Evolutionary conservation across 192 early-diverging fungal species (phyloP), one percentile per base, ranked within the genome.

Genomic region (Oehlia diaphana): DNA sequence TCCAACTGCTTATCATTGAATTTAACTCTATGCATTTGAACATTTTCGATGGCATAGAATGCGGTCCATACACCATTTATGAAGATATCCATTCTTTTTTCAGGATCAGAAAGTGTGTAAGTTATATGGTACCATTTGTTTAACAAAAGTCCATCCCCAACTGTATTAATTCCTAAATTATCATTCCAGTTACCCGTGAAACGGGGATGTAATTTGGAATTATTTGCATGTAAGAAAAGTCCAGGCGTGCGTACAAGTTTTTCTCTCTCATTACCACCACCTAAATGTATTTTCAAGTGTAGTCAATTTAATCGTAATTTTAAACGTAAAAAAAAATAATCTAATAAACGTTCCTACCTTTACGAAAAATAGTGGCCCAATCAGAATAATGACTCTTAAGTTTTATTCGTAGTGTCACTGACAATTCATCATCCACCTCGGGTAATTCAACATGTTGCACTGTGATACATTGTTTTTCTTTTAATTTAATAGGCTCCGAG

Each of bases 51-150:
- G 19, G 23, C 47, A 10, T 2, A 44, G n/a, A 63, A 76, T 76
- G 31, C 74, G 14, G 9, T 2, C 74, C 74, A 76, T 9, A 9
- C 39, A 37, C 74, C 74, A 31, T 76, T 16, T 63, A 76, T 42
- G 39, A 64, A 76, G 62, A 76, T 19, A 64, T 77, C 37, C n/a
- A 77, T 33, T 66, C 76, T n/a, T 14, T 77, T 77, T 77, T 66
- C 63, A 5, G 63, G 3, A 28, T 77, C 39, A 35, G 76, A 77
- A 26, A 77, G 76, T 66, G 63, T 77, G 26, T 77, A 77, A 1
- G 64, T 63, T 66, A 77, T 26, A 77, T 77, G 76, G 9, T 77
- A 77, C 76, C 76, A 77, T 77, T 26, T 35, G 39, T 66, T 50
- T 14, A 66, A 14, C 35, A 31, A 44, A 49, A 77, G 33, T 14